Percentiles rank a stretch among this genome's conserved stretches.
Evolutionary conservation across 129 eudicot genomes (phyloP).

Genomic region (Rutidosis leptorrhynchoides): DNA sequence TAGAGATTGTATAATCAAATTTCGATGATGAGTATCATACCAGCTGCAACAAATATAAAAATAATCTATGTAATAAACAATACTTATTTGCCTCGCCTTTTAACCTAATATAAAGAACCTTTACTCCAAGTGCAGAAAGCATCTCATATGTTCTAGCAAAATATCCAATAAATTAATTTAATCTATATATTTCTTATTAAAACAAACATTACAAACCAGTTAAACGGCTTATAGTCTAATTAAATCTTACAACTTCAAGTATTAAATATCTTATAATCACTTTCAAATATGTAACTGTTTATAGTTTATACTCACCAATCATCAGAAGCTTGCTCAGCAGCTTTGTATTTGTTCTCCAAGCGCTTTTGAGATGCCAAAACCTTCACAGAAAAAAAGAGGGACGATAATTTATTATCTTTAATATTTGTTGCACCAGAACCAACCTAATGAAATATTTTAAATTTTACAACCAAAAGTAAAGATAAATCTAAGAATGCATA

Average conservation of each 20-base stretch:
- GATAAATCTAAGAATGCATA: slow-evolving; percentile 29
- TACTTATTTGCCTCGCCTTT: neutral
- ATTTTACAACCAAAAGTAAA: slow-evolving; percentile 7
- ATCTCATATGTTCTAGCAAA: neutral
- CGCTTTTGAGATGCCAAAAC: slow-evolving; percentile 97
- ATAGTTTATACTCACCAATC: slow-evolving; percentile 67
- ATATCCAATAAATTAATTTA: neutral
- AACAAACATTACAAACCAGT: neutral
- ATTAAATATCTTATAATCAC: neutral
- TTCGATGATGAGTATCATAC: neutral
- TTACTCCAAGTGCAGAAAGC: neutral
- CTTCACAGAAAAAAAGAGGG: slow-evolving; percentile 35
- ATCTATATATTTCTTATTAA: neutral
- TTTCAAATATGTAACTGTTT: neutral
- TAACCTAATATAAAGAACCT: neutral
- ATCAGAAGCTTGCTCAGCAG: slow-evolving; percentile 89
- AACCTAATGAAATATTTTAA: slow-evolving; percentile 2
- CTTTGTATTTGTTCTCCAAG: slow-evolving; percentile 82
- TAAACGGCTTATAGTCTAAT: neutral
- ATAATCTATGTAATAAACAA: no score
- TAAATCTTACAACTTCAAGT: neutral
- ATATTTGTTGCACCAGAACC: neutral
- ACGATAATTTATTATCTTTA: neutral
- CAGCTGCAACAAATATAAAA: neutral
- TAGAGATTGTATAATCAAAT: neutral